Conservation (phyloP, 768 basidiomycete species). For the Macrolepiota dolichaula region DNA sequence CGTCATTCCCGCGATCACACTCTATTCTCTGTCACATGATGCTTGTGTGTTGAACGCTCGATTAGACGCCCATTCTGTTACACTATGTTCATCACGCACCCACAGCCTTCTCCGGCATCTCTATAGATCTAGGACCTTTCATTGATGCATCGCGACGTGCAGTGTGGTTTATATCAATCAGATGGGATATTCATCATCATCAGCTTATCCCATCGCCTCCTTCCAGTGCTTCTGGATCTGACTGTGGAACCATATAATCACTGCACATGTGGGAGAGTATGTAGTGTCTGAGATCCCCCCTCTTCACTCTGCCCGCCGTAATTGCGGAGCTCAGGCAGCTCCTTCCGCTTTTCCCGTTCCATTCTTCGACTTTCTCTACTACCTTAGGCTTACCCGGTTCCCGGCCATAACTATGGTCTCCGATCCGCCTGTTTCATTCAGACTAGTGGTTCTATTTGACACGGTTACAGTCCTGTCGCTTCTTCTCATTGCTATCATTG, state of each 20-base stretch:
- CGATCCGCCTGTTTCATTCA: neutral
- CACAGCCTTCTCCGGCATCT: neutral
- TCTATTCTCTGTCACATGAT: neutral
- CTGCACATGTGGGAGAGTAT: neutral
- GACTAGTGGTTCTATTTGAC: slow-evolving; percentile 2
- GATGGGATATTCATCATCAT: neutral
- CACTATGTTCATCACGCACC: neutral
- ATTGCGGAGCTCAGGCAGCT: slow-evolving; percentile 6
- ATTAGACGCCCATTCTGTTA: neutral
- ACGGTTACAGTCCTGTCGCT: slow-evolving; percentile 3
- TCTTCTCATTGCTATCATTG: neutral
- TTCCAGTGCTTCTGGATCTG: neutral
- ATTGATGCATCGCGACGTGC: neutral
- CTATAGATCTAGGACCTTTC: neutral
- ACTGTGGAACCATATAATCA: neutral
- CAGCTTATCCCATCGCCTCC: neutral
- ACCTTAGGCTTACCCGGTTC: neutral
- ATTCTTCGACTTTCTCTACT: neutral
- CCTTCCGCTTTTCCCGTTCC: neutral
- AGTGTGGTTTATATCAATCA: neutral
- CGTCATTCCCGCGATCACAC: slow-evolving; percentile 8
- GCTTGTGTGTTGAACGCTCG: neutral
- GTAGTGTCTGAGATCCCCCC: neutral
- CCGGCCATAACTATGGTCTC: neutral
- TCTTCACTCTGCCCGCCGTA: neutral